A percentile compares a stretch with the other conserved stretches of the same genome.
phyloP scores from a whole-genome alignment of 768 basidiomycete genomes.

The Leccinellum albellum region DNA sequence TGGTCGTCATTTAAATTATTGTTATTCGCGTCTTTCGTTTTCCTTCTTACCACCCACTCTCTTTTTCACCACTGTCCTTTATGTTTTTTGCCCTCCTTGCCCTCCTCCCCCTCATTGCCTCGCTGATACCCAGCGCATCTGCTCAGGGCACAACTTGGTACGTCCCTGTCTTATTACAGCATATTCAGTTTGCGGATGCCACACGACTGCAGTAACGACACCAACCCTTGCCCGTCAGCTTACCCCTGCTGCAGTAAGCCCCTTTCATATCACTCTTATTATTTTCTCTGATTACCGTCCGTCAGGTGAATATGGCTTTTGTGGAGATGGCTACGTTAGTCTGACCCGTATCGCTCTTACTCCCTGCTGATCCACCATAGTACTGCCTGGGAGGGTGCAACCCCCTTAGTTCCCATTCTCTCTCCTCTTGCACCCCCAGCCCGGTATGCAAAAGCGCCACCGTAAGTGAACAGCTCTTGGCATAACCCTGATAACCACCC shows the following conservation, averaged over 20 bases:
- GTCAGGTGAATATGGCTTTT: conserved; percentile 52
- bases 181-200: not conserved
- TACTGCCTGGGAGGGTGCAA: conserved; percentile 89
- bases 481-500: not conserved
- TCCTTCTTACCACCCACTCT: conserved; percentile 4
- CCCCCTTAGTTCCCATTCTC: conserved; percentile 60
- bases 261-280: not conserved
- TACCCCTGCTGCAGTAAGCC: conserved; percentile 44
- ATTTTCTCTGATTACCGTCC: not conserved
- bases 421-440: conserved; percentile 64
- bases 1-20: not conserved
- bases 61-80: conserved; percentile 16
- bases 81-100: conserved; percentile 21
- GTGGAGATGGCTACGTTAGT: conserved; percentile 42
- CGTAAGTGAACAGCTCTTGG: conserved; percentile 34
- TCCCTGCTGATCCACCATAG: conserved; percentile 32
- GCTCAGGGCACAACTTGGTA: conserved; percentile 31
- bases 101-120: conserved; percentile 16
- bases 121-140: conserved; percentile 12
- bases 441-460: conserved; percentile 67
- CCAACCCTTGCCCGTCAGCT: conserved; percentile 33
- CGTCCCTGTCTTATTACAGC: not conserved
- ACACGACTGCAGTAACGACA: conserved; percentile 32
- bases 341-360: not conserved
- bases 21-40: not conserved